Conservation (phyloP, 345 rosid genomes). For the Camelina hispida region DNA sequence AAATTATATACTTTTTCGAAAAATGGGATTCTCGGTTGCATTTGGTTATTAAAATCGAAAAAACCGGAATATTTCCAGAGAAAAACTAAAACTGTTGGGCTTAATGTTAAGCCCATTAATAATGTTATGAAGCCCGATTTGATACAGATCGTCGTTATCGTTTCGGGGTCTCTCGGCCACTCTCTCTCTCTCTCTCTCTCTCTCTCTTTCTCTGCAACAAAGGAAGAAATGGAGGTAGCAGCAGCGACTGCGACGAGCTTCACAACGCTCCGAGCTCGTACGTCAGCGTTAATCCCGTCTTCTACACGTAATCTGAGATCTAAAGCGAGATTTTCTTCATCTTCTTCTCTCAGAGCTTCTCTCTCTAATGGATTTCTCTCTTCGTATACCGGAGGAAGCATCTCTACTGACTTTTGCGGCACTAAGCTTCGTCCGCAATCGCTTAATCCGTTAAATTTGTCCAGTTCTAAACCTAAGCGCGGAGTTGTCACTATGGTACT, state of each 20-base stretch:
- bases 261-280: conserved; percentile 54
- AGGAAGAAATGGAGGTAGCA: conserved; percentile 42
- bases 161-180: conserved; percentile 21
- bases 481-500: conserved; percentile 74
- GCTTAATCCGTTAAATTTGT: conserved; percentile 55
- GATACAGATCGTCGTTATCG: conserved; percentile 40
- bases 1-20: conserved; percentile 14
- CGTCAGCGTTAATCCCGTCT: conserved; percentile 43
- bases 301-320: conserved; percentile 42
- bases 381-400: conserved; percentile 54
- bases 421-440: conserved; percentile 52
- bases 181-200: conserved; percentile 11
- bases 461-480: conserved; percentile 65
- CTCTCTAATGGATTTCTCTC: conserved; percentile 58
- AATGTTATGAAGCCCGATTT: conserved; percentile 2
- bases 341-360: conserved; percentile 52
- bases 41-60: neutral
- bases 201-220: conserved; percentile 29
- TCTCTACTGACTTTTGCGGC: conserved; percentile 59
- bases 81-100: conserved; percentile 23
- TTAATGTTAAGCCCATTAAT: neutral
- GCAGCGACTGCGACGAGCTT: conserved; percentile 46
- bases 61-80: neutral
- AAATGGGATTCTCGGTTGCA: neutral
- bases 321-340: conserved; percentile 38